Percentiles rank a stretch among this genome's conserved stretches.
phyloP scores from a whole-genome alignment of 2,329 filamentous ascomycete species.

The Xylaria sp. region DNA sequence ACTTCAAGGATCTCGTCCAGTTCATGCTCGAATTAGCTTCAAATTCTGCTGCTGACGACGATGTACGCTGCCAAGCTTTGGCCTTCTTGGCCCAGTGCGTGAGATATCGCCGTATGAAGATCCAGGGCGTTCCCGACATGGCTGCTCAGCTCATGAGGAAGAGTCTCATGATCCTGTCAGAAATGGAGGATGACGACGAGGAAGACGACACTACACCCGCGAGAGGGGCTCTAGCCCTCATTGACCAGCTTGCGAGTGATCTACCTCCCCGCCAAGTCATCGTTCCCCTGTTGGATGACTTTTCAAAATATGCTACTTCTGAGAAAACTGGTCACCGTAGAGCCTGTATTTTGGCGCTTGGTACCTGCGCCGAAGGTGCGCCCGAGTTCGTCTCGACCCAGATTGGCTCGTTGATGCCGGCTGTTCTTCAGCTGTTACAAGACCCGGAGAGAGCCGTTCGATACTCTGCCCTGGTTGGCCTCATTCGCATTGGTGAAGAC shows the following conservation, averaged over 20 bases:
- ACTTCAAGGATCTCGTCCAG: constrained; percentile 89
- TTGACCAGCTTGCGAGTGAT: constrained; percentile 89
- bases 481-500: constrained; percentile 92
- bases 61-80: constrained; percentile 88
- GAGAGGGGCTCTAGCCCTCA: constrained; percentile 83
- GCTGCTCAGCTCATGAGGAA: constrained; percentile 89
- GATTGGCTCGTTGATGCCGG: constrained; percentile 84
- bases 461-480: constrained; percentile 85
- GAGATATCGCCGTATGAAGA: constrained; percentile 92
- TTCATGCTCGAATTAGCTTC: constrained; percentile 92
- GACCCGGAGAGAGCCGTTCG: constrained; percentile 88
- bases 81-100: constrained; percentile 94
- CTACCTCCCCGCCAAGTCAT: constrained; percentile 94
- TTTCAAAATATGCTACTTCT: constrained; percentile 82
- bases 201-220: constrained; percentile 90
- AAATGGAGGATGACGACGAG: constrained; percentile 82
- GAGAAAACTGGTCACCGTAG: constrained; percentile 82
- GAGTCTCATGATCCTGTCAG: constrained; percentile 87
- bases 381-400: constrained; percentile 98
- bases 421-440: constrained; percentile 83
- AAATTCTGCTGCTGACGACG: constrained; percentile 82
- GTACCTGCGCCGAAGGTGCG: constrained; percentile 94
- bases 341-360: constrained; percentile 90
- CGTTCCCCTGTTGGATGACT: constrained; percentile 87
- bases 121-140: constrained; percentile 86